These are phyloP conservation scores for Pouteria glomerata DNA, from an alignment of 148 eudicot species.

Conservation along the genomic window DNA sequence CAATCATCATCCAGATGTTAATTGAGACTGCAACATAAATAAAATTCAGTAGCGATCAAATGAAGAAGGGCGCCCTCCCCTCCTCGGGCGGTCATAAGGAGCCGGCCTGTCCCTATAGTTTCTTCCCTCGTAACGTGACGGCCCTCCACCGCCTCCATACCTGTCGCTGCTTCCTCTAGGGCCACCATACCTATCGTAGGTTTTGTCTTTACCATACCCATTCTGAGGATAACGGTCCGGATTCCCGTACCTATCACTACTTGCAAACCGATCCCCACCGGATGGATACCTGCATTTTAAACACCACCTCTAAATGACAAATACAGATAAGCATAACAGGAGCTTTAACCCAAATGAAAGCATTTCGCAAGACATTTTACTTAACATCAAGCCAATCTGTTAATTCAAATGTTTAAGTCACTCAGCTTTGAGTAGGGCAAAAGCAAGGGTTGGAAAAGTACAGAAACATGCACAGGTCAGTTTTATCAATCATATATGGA, in stretches of 20 bases:
- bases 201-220: conserved; percentile 27
- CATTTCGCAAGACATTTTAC: no score
- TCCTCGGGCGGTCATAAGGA: conserved; percentile 33
- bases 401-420: no score
- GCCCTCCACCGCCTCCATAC: conserved; percentile 20
- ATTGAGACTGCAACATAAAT: background rate
- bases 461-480: no score
- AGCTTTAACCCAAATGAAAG: no score
- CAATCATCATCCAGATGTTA: no score
- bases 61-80: conserved; percentile 33
- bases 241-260: conserved; percentile 30
- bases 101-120: conserved; percentile 22
- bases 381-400: no score
- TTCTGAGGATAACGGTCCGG: conserved; percentile 21
- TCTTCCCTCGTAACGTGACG: conserved; percentile 20
- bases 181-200: conserved; percentile 20
- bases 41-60: conserved; percentile 27
- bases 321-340: no score
- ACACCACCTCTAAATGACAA: no score
- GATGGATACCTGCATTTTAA: conserved; percentile 37
- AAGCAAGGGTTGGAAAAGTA: no score
- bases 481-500: no score
- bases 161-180: conserved; percentile 18
- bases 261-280: conserved; percentile 28
- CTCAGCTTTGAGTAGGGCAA: no score